Percentiles rank a stretch among this genome's conserved stretches.
phyloP scores from a whole-genome alignment of 306 rosid genomes.

The Rosa chinensis region DNA sequence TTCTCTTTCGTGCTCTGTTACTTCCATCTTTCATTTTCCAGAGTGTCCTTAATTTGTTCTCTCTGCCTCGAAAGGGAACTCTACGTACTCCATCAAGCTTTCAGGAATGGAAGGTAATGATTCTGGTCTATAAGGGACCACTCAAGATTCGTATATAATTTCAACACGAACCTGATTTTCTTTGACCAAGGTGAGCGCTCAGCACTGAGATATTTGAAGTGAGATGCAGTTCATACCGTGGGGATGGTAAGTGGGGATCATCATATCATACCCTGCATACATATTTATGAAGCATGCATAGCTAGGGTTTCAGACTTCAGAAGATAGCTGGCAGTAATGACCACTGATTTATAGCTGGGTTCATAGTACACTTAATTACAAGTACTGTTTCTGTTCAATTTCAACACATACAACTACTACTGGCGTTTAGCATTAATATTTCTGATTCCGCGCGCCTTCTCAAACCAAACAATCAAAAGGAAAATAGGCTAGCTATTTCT shows the following conservation, averaged over 20 bases:
- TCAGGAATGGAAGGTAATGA: not conserved
- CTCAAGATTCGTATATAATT: not conserved
- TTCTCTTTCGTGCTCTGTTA: not conserved
- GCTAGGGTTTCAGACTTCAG: not conserved
- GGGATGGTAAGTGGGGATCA: not conserved
- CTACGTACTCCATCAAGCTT: not conserved
- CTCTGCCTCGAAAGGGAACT: not conserved
- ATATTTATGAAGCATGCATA: not conserved
- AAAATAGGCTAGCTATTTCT: not conserved
- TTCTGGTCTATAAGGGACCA: conserved; percentile 15
- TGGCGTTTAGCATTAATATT: not conserved
- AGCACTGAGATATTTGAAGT: not conserved
- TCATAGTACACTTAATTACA: conserved; percentile 1
- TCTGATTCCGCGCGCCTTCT: not conserved
- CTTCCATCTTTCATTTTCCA: conserved; percentile 15
- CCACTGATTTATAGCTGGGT: not conserved
- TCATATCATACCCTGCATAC: not conserved
- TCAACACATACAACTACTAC: not conserved
- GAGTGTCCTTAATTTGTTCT: conserved; percentile 5
- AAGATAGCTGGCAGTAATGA: conserved; percentile 11
- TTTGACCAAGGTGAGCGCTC: not conserved
- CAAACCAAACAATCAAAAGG: not conserved
- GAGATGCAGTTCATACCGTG: not conserved
- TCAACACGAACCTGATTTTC: not conserved
- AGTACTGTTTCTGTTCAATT: not conserved